Base-by-base conservation (phyloP, 352 stramenopile species). In the Blastocystis sp. region DNA sequence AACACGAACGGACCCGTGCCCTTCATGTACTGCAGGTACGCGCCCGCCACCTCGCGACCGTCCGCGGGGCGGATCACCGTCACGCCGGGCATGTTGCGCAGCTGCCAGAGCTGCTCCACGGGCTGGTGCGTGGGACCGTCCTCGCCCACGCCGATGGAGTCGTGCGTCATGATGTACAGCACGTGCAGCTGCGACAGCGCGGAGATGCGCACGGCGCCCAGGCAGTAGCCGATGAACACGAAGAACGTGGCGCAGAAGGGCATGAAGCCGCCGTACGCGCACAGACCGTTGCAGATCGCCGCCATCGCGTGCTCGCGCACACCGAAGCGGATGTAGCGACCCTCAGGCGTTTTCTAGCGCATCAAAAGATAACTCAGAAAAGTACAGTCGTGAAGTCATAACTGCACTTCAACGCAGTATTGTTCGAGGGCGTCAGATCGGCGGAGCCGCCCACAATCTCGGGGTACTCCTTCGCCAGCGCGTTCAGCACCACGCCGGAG, bases 201-300 rank as follows among this genome's bases (percentile, higher is more conserved):
- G 77, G 94, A 96, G 55, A 98, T 91, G 90, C 97, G 95, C 90
- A 98, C 96, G 35, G 95, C 94, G 82, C 97, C 97, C 60, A 98
- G 91, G 26, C 95, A 96, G 91, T 99, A 99, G 78, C 96, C 96
- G 90, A 98, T 97, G 93, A 99, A 99, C 93, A 98, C 98, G 91
- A 99, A 96, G 93, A 99, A 99, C 55, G 97, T 99, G 63, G 97
- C 97, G 92, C 96, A 98, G 93, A 98, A 99, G 62, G 97, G 97
- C 65, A 98, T 92, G 33, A 95, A 88, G 65, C 95, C 96, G 79
- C 97, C 97, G 92, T 99, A 98, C 12, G 97, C 96, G 92, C 97
- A 98, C 76, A 99, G 93, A 91, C 97, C 97, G 92, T 99, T 99
- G 88, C 92, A 97, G 90, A 99, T 97, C 26, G 97, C 95, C 55